Base-by-base conservation (phyloP, 2,329 filamentous ascomycete species). In the Pseudopithomyces maydicus region DNA sequence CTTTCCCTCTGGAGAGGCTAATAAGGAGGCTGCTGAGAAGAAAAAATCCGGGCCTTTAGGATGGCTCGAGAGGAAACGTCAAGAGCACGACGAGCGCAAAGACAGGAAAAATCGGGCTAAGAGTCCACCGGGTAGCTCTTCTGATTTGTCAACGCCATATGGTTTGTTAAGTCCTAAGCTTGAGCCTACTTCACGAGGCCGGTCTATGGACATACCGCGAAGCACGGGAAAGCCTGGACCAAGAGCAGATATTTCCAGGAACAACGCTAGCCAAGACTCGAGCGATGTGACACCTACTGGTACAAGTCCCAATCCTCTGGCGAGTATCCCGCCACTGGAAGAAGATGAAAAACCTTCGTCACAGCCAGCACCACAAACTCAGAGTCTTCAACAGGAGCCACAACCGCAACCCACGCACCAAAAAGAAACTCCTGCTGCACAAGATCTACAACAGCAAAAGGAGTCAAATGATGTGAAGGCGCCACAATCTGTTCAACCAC, bases 61-160 rank as follows among this genome's bases (percentile, higher is more conserved):
- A 6, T 89, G 88, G 79, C 82, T 89, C 62, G 84, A 87, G 61
- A 85, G 84, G 60, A 89, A 88, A 74, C 80, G 89, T 54, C 81
- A 85, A 29, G 85, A 87, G 42, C 82, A 84, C 29, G 82, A 81
- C 56, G 82, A 84, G 29, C 77, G 79, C 55, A 80, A 84, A 36
- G 80, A 78, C 19, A 84, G 84, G 63, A 82, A 82, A 61, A 81
- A 79, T 50, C 75, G 80, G 20, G 79, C 82, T 15, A 83, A 82
- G 67, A 85, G 82, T 56, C 82, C 83, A 11, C 79, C 78, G 23
- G 70, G 68, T 23, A 72, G 67, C 39, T 65, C 68, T 0, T 64
- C 57, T 33, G 66, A 70, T 23, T 35, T 70, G 42, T 52, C 57
- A 19, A 46, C 54, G 15, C 61, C 66, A 1, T 66, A 68, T 29